These are phyloP conservation scores for Euphorbia lathyris DNA, from an alignment of 345 rosid species.

Conservation along the genomic window DNA sequence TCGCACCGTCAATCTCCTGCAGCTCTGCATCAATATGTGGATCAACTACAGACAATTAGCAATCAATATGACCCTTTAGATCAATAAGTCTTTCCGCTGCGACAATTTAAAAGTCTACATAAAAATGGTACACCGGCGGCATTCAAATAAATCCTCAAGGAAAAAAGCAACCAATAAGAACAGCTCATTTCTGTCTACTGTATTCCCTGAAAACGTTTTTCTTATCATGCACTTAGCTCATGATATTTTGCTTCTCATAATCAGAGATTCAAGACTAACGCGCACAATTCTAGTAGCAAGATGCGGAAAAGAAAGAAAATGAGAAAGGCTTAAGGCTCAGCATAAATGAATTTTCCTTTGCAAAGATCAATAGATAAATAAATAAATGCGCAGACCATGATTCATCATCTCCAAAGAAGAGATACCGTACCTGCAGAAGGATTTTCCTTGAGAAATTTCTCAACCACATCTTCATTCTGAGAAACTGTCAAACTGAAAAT, in stretches of 20 bases:
- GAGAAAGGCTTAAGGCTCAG: not conserved
- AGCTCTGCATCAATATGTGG: conserved; percentile 42
- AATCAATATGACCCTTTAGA: not conserved
- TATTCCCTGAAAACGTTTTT: no score
- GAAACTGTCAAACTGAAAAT: conserved; percentile 71
- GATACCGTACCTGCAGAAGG: conserved; percentile 54
- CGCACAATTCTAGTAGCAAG: no score
- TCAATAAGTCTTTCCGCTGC: no score
- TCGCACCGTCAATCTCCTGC: conserved; percentile 60
- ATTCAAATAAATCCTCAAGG: no score
- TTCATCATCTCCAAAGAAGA: not conserved
- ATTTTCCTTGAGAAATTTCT: conserved; percentile 61
- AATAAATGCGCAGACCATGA: not conserved
- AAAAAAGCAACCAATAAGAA: no score
- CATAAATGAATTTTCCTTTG: not conserved
- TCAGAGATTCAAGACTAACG: no score
- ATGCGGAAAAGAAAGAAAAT: not conserved
- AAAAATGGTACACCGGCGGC: not conserved
- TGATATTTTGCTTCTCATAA: no score
- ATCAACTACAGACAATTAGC: not conserved
- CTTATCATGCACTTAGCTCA: no score
- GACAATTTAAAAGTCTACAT: not conserved
- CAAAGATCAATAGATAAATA: not conserved
- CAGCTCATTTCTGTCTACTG: no score
- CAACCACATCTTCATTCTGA: conserved; percentile 89